phyloP scores from a whole-genome alignment of 176 grass and related monocot species.

The Carex scoparia region DNA sequence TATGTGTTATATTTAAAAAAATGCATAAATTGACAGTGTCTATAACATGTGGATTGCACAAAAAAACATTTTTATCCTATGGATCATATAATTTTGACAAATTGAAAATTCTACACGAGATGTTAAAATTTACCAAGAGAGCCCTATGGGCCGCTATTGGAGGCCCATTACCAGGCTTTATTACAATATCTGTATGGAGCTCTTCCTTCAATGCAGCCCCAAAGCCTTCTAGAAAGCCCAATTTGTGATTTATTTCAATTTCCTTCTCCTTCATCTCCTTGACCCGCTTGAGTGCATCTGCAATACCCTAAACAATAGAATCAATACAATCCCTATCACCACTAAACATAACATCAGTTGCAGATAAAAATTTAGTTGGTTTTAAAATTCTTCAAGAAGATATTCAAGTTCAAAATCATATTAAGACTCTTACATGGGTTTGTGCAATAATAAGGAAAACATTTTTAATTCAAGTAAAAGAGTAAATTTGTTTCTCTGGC shows the following conservation, averaged over 20 bases:
- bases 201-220: constrained; percentile 46
- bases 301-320: constrained; percentile 39
- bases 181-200: constrained; percentile 65
- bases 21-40: not conserved
- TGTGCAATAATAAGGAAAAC: not conserved
- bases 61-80: not conserved
- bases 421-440: not conserved
- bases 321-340: not conserved
- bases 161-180: constrained; percentile 44
- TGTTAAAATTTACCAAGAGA: constrained; percentile 39
- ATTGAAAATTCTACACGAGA: not conserved
- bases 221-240: constrained; percentile 47
- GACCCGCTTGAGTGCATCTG: constrained; percentile 45
- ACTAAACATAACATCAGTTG: not conserved
- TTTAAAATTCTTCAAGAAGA: not conserved
- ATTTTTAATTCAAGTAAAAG: not conserved
- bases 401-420: not conserved
- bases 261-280: constrained; percentile 48
- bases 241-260: constrained; percentile 31
- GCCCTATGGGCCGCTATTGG: constrained; percentile 71
- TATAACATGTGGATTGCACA: not conserved
- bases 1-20: not conserved
- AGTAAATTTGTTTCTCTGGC: not conserved
- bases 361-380: not conserved
- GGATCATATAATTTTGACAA: no score